Evolutionary conservation across 139 green algal species (phyloP), one percentile per base, ranked within the genome.

Genomic region (Tetratostichococcus sp.): DNA sequence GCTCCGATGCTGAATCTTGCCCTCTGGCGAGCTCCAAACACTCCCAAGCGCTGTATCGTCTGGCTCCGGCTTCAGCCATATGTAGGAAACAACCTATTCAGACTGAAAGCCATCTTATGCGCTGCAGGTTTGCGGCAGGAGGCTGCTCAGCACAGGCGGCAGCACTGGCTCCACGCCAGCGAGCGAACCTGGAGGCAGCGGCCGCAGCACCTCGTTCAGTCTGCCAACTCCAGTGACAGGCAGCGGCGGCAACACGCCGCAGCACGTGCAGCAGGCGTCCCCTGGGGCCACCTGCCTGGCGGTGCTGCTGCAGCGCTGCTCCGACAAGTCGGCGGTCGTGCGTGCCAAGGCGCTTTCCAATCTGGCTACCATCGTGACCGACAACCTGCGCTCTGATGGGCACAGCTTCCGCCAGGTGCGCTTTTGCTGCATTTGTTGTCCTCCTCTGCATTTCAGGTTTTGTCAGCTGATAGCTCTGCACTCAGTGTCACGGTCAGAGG

Each of bases 251-350:
- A 8, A 1, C 65, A 69, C 68, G 42, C 6, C 68, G 43, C 43
- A 50, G 43, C 21, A 31, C 67, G 11, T 89, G 84, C 77, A 89
- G 86, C 32, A 82, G 82, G 1, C 70, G 89, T 26, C 50, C 11
- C 50, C 50, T 17, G 50, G 50, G 2, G 50, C 50, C 11, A 26
- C 50, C 1, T 87, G 81, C 74, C 71, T 93, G 5, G 83, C 72
- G 3, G 43, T 89, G 43, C 81, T 94, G 67, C 58, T 90, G 34
- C 79, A 88, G 30, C 83, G 88, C 30, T 73, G 72, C 39, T 77
- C 71, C 4, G 85, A 86, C 75, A 83, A 86, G 50, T 43, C 72
- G 26, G 75, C 85, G 39, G 75, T 72, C 4, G 89, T 92, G 65
- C 87, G 89, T 22, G 75, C 72, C 30, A 79, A 80, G 31, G 83